Base-by-base conservation (phyloP, 2,329 filamentous ascomycete genomes). In the Pyrenochaeta sp. region DNA sequence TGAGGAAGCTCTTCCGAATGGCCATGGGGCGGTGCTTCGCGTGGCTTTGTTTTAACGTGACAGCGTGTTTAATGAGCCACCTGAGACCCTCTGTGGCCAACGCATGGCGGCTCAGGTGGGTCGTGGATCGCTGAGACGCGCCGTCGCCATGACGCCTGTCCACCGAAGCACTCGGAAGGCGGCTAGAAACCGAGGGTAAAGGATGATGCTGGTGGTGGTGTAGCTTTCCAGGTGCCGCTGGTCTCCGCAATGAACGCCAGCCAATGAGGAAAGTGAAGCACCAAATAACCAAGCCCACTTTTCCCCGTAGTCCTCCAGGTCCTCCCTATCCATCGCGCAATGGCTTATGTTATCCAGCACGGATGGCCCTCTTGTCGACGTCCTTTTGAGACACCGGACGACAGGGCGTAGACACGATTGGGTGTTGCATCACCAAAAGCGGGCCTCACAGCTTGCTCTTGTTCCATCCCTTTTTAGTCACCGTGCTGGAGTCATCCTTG, bases 341-440 rank as follows among this genome's bases (percentile, higher is more conserved):
- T 50, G 24, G 51, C 48, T 55, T 51, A 53, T 56, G 54, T 59
- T 51, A 61, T 60, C 53, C 36, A 55, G 51, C 58, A 48, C 50
- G 50, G 48, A 41, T 40, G 49, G 37, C 40, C 35, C 43, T 43
- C 47, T 55, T 52, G 47, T 44, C 55, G 52, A 57, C 44, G 42
- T 53, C 51, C 45, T 52, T 60, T 58, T 63, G 60, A 67, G 60
- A 66, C 61, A 53, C 54, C 53, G 58, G 50, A 57, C 41, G 58
- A 51, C 61, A 55, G 66, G 63, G 63, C 67, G 53, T 39, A 29
- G 14, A 24, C 48, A 43, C 51, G 52, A 67, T 67, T 68, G 63
- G 63, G 26, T 48, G 28, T 48, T 39, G 55, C 51, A 48, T 51
- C 44, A 47, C 34, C 39, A 50, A 53, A 39, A 54, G 50, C 55